Evolutionary conservation across 2,329 filamentous ascomycete species (phyloP).

Genomic region (Alternaria conjuncta): DNA sequence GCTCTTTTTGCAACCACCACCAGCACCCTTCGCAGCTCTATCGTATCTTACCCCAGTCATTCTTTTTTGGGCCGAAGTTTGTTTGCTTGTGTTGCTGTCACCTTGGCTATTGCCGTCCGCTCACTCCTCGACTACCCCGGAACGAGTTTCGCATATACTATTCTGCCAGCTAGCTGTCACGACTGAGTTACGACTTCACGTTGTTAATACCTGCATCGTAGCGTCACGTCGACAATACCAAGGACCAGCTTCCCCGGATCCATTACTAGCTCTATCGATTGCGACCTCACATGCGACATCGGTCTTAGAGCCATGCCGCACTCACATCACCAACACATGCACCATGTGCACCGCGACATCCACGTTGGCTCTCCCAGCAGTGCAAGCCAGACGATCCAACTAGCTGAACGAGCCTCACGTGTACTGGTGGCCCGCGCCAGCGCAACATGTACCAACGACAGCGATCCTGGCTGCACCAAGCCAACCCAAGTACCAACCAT

Average conservation of each 20-base stretch:
- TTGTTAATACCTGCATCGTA: conserved; percentile 39
- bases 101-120: conserved; percentile 12
- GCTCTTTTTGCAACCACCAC: conserved; percentile 35
- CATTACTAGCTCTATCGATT: conserved; percentile 22
- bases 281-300: conserved; percentile 25
- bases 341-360: conserved; percentile 34
- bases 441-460: conserved; percentile 41
- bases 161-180: conserved; percentile 24
- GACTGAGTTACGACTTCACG: conserved; percentile 45
- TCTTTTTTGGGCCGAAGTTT: conserved; percentile 43
- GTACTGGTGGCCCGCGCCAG: conserved; percentile 36
- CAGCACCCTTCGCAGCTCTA: conserved; percentile 28
- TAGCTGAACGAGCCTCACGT: conserved; percentile 31
- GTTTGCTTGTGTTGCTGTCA: conserved; percentile 23
- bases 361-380: conserved; percentile 20
- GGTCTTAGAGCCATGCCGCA: conserved; percentile 36
- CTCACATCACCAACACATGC: conserved; percentile 40
- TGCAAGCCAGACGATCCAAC: conserved; percentile 23
- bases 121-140: conserved; percentile 23
- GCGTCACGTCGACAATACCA: conserved; percentile 8
- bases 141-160: conserved; percentile 14
- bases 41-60: conserved; percentile 48
- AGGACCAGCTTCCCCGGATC: conserved; percentile 21
- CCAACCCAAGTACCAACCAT: conserved; percentile 41
- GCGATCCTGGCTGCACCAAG: conserved; percentile 44